Evolutionary conservation across 805 yeast genomes (phyloP), one percentile per base, ranked within the genome.

Genomic region (Saccharomycopsis fodiens): DNA sequence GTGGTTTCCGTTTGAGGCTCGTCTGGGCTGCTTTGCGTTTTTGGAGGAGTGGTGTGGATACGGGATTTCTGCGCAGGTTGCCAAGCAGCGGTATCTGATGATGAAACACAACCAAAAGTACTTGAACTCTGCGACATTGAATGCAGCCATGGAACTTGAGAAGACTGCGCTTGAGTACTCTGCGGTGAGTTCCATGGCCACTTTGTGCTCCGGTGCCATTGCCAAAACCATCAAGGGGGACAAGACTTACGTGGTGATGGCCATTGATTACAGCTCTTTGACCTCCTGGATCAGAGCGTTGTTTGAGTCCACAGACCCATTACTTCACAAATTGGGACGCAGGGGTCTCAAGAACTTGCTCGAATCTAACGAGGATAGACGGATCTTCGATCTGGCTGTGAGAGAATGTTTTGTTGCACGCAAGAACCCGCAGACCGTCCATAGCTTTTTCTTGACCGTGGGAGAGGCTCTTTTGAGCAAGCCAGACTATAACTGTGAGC

Each of bases 21-120:
- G 96, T 44, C 78, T 84, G 25, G 82, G 85, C 2, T 84, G 94
- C 51, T 89, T 87, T 65, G 76, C 79, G 39, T 82, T 76, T 56
- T 66, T 93, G 46, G 89, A 85, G 53, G 95, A 86, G 59, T 93
- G 99, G 99, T 88, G 96, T 60, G 95, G 95, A 0, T 78, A 77
- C 61, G 97, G 97, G 2, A 80, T 76, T 43, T 68, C 78, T 20
- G 71, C 76, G 6, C 58, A 68, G 1, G 57, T 79, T 2, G 75
- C 87, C 2, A 78, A 77, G 25, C 83, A 82, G 35, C 68, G 96
- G 38, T 87, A 87, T 52, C 59, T 65, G 3, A 54, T 63, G 1
- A 81, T 81, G 78, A 69, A 77, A 15, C 67, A 66, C 35, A 67
- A 63, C 10, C 64, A 42, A 23, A 45, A 46, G 66, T 44, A 69